Evolutionary conservation across 345 rosid genomes (phyloP).

Genomic region (Pistacia integerrima): DNA sequence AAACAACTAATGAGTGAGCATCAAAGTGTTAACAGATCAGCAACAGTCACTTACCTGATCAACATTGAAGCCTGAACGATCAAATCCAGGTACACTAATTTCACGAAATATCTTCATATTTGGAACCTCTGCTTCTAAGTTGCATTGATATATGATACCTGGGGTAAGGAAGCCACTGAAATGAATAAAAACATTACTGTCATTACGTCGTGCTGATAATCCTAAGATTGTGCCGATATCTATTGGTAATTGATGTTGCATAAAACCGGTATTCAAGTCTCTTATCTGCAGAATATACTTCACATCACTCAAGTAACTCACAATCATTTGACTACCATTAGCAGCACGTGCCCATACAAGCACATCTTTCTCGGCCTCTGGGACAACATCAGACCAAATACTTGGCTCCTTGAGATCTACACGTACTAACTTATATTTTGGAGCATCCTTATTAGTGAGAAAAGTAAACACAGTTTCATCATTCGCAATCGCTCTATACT

Average conservation of each 20-base stretch:
- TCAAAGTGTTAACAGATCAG: background rate
- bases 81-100: conserved; percentile 70
- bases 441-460: conserved; percentile 79
- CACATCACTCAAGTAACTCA: conserved; percentile 87
- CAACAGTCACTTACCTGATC: conserved; percentile 78
- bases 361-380: conserved; percentile 82
- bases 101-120: conserved; percentile 79
- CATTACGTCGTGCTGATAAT: conserved; percentile 67
- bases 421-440: conserved; percentile 75
- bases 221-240: conserved; percentile 76
- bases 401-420: conserved; percentile 79
- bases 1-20: conserved; percentile 3
- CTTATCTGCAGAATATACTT: conserved; percentile 78
- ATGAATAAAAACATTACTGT: conserved; percentile 53
- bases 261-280: conserved; percentile 71
- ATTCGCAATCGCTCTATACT: conserved; percentile 62
- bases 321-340: conserved; percentile 64
- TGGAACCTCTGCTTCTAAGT: conserved; percentile 54
- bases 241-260: conserved; percentile 73
- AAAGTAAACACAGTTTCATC: conserved; percentile 77
- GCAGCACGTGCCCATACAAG: conserved; percentile 69
- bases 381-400: conserved; percentile 71
- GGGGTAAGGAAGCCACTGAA: conserved; percentile 92
- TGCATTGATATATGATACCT: conserved; percentile 75
- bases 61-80: conserved; percentile 66